These are phyloP conservation scores for Actinidia polygama DNA, from an alignment of 179 eudicot genomes.

Conservation along the genomic window DNA sequence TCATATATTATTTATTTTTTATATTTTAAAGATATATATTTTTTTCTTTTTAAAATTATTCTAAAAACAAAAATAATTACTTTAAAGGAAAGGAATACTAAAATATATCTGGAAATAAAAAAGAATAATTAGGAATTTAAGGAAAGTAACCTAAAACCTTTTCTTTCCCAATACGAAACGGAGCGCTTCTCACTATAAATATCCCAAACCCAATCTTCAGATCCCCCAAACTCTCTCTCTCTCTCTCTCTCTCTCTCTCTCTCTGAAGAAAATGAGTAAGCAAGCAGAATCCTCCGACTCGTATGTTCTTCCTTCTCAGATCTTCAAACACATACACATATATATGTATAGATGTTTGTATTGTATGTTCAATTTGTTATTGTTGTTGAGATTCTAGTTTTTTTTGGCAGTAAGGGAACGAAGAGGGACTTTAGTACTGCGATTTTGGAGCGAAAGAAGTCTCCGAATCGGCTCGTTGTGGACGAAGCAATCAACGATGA, in stretches of 20 bases:
- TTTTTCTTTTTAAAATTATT: too few relatives aligned
- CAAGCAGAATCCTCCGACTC: constrained; percentile 24
- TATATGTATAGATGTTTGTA: background rate
- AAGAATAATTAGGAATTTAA: too few relatives aligned
- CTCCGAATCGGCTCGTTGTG: constrained; percentile 51
- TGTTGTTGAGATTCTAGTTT: too few relatives aligned
- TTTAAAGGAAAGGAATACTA: too few relatives aligned
- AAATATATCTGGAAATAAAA: too few relatives aligned
- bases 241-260: constrained; percentile 1
- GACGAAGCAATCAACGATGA: constrained; percentile 59
- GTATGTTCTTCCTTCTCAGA: background rate
- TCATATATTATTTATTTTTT: too few relatives aligned
- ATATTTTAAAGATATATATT: too few relatives aligned
- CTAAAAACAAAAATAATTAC: too few relatives aligned
- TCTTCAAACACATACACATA: background rate
- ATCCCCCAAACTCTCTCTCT: background rate
- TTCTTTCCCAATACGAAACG: too few relatives aligned
- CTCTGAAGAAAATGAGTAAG: background rate
- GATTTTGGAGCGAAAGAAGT: constrained; percentile 56
- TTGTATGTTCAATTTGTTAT: background rate
- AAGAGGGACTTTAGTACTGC: constrained; percentile 60
- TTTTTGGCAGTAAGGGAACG: constrained; percentile 34
- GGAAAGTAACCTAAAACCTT: too few relatives aligned
- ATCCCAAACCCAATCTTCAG: background rate
- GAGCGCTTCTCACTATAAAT: background rate